phyloP scores from a whole-genome alignment of 257 asterid genomes.

The Nicotiana knightiana region DNA sequence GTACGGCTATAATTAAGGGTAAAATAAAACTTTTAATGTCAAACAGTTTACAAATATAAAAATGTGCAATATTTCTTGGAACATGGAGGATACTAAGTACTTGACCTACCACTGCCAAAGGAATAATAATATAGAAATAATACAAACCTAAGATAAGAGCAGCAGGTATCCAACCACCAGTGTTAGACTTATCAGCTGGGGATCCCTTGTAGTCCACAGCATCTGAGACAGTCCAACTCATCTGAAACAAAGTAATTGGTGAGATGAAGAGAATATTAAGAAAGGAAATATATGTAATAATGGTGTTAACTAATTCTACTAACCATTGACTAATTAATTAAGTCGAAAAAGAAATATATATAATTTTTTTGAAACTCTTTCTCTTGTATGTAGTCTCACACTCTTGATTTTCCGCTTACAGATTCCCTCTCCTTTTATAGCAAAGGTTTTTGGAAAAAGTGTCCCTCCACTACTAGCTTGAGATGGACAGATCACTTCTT shows the following conservation, averaged over 20 bases:
- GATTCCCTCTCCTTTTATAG: constrained; percentile 36
- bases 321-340: not conserved
- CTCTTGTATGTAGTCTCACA: constrained; percentile 6
- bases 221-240: constrained; percentile 42
- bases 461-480: constrained; percentile 38
- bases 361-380: not conserved
- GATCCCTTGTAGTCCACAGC: constrained; percentile 69
- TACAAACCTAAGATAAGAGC: constrained; percentile 74
- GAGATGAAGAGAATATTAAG: not conserved
- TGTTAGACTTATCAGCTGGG: constrained; percentile 63
- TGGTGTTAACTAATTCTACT: not conserved
- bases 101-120: not conserved
- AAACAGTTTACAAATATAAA: no score
- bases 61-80: no score
- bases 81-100: no score
- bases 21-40: no score
- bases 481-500: constrained; percentile 22
- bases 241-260: constrained; percentile 10
- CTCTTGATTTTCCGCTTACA: constrained; percentile 17
- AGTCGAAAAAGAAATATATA: not conserved
- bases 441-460: constrained; percentile 5
- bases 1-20: no score
- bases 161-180: constrained; percentile 92
- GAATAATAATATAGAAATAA: not conserved
- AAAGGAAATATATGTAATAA: not conserved